Evolutionary conservation across 345 rosid genomes (phyloP).

Genomic region (Eutrema japonicum): DNA sequence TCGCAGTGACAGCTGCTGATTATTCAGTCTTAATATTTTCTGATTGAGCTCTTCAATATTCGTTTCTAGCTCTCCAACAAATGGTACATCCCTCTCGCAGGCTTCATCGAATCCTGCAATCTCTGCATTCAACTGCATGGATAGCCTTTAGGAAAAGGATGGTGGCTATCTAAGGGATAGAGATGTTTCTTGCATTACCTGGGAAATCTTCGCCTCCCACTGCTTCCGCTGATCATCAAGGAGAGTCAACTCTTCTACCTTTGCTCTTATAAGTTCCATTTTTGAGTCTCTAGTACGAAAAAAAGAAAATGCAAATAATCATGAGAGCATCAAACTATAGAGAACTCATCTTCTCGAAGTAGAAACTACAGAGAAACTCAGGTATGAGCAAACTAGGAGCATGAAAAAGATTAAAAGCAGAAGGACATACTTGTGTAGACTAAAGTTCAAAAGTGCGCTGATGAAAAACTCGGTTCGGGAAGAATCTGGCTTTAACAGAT

Average conservation of each 20-base stretch:
- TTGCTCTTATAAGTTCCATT: slow-evolving; percentile 61
- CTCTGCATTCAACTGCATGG: slow-evolving; percentile 73
- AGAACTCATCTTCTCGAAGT: background rate
- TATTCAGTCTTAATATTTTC: slow-evolving; percentile 68
- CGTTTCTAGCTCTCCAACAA: slow-evolving; percentile 68
- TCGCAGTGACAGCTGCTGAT: slow-evolving; percentile 70
- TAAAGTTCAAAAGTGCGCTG: slow-evolving; percentile 78
- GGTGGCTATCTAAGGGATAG: slow-evolving; percentile 10
- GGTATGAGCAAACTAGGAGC: slow-evolving; percentile 1
- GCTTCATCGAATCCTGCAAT: slow-evolving; percentile 66
- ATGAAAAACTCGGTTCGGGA: slow-evolving; percentile 70
- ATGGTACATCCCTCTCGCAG: slow-evolving; percentile 68
- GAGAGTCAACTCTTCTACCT: slow-evolving; percentile 59
- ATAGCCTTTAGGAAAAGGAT: slow-evolving; percentile 38
- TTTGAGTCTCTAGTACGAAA: slow-evolving; percentile 57
- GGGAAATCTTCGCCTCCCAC: slow-evolving; percentile 64
- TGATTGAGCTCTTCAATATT: slow-evolving; percentile 68
- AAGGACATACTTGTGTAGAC: slow-evolving; percentile 70
- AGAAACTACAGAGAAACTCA: background rate
- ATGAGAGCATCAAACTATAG: slow-evolving; percentile 1
- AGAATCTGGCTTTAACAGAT: slow-evolving; percentile 64
- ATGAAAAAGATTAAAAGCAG: background rate
- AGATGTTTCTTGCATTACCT: slow-evolving; percentile 52
- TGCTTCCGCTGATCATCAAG: slow-evolving; percentile 73
- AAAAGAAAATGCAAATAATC: slow-evolving; percentile 20